Conservation (phyloP, 2,329 filamentous ascomycete species). For the Chrysoporthe cubensis region DNA sequence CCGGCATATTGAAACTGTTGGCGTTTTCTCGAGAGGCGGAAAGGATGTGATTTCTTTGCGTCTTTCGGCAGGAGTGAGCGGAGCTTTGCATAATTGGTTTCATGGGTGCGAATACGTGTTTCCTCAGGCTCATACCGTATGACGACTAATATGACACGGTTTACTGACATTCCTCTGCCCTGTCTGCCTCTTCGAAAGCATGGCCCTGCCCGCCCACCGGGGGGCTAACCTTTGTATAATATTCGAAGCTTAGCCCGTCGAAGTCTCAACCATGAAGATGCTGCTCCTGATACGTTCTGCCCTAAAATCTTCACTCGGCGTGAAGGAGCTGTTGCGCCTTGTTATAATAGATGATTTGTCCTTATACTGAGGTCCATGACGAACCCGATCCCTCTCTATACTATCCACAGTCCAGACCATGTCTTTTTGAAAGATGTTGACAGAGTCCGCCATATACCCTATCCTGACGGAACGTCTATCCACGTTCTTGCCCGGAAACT, state of each 20-base stretch:
- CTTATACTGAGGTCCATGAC: not conserved
- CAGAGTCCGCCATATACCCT: no score
- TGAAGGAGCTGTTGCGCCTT: not conserved
- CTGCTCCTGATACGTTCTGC: not conserved
- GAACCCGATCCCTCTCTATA: no score
- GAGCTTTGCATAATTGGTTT: conserved; percentile 16
- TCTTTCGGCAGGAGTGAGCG: conserved; percentile 5
- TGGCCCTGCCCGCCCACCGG: not conserved
- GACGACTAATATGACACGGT: conserved; percentile 16
- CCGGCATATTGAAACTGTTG: not conserved
- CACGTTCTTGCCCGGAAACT: not conserved
- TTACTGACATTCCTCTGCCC: conserved; percentile 1
- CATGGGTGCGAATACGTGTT: conserved; percentile 8
- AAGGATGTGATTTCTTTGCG: conserved; percentile 9
- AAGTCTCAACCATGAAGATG: not conserved
- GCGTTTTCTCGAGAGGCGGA: conserved; percentile 5
- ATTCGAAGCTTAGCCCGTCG: not conserved
- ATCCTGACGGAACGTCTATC: no score
- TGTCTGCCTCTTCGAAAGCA: not conserved
- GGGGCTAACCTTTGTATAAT: not conserved
- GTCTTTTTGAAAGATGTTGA: no score
- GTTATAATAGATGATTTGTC: not conserved
- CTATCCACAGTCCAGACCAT: no score
- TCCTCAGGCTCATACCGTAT: conserved; percentile 15
- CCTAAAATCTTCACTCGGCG: not conserved